Evolutionary conservation across 257 asterid genomes (phyloP), one percentile per base, ranked within the genome.

Genomic region (Solanum infundibuliforme): DNA sequence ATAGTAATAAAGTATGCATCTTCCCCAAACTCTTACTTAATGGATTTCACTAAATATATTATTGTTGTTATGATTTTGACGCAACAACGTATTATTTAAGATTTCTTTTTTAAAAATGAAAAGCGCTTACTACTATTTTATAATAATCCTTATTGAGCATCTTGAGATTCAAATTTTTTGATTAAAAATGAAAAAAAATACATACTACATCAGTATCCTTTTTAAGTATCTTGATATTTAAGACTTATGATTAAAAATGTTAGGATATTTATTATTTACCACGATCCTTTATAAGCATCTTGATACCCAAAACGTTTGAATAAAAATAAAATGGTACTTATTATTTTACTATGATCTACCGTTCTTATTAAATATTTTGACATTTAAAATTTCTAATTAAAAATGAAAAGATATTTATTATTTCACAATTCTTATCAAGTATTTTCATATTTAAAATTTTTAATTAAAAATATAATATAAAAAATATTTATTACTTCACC

Each of bases 151-250:
- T n/a, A 9, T 23, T 62, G 31, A n/a, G 1, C 29, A n/a, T 1
- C 1, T 62, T 62, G 14, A 9, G 0, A 62, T 23, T 8, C 3
- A n/a, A 21, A 4, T 9, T 0, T 62, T 14, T 10, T 62, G 3
- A 25, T 27, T 66, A 25, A 66, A 66, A n/a, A 66, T 12, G 20
- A 11, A 25, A 25, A n/a, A n/a, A 13, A 10, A n/a, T 66, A n/a
- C 0, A 12, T 66, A 12, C 0, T 25, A 25, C 3, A 5, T 2
- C 18, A 65, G 0, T 14, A 25, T n/a, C 0, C 5, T 2, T 23
- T 60, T 60, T 23, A 4, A 58, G 66, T 20, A 58, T 58, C 25
- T 60, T 60, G 29, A 8, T 12, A 8, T 60, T 60, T 23, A 4
- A 60, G 11, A 62, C 0, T 23, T 62, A 0, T 62, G 31, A 23